These are phyloP conservation scores for Carpinus viminea DNA, from an alignment of 306 rosid species.

Conservation along the genomic window DNA sequence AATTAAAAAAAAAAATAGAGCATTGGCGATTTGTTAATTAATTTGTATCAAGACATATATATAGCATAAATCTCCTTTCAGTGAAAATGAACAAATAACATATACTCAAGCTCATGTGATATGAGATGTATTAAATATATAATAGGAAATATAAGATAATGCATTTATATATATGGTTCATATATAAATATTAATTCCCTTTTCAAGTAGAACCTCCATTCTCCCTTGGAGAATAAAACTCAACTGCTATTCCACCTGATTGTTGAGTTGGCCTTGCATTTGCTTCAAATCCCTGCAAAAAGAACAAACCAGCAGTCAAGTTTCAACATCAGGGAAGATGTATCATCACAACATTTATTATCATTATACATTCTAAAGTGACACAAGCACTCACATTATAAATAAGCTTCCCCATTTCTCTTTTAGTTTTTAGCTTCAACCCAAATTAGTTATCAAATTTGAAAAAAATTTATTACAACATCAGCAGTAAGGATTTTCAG, in stretches of 20 bases:
- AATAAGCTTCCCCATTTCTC: not conserved
- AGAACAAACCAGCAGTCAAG: not conserved
- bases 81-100: not conserved
- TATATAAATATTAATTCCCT: not conserved
- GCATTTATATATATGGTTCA: not conserved
- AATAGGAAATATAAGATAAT: not conserved
- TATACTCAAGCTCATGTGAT: not conserved
- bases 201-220: slow-evolving; percentile 11
- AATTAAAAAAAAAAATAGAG: no score
- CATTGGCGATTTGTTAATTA: not conserved
- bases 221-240: slow-evolving; percentile 33
- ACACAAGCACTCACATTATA: no score
- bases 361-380: not conserved
- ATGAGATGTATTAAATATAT: no score
- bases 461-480: not conserved
- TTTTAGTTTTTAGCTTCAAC: not conserved
- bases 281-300: slow-evolving; percentile 45
- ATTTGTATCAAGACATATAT: not conserved
- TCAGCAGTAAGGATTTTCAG: not conserved
- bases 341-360: no score
- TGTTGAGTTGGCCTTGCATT: slow-evolving; percentile 74
- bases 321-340: not conserved
- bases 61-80: not conserved
- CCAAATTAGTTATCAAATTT: not conserved
- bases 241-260: slow-evolving; percentile 44